A percentile compares a stretch with the other conserved stretches of the same genome.
Conservation (phyloP, 768 basidiomycete species). For the Rhodotorula graminis region DNA sequence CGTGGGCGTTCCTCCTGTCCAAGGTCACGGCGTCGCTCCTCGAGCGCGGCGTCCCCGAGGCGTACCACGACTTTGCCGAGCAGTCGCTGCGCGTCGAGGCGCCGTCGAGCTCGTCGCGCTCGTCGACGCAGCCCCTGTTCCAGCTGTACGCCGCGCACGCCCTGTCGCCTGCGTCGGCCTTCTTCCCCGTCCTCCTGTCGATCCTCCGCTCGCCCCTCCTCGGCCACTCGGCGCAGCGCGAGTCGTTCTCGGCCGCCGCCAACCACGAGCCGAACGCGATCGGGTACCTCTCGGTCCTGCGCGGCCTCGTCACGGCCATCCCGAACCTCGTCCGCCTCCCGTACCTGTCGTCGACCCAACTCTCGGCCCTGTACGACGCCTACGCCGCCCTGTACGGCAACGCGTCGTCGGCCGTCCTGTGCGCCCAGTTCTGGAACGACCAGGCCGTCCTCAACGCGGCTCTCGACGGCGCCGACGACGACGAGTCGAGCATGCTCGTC, state of each 20-base stretch:
- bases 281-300: slow-evolving; percentile 43
- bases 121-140: slow-evolving; percentile 4
- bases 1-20: slow-evolving; percentile 79
- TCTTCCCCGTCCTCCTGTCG: slow-evolving; percentile 24
- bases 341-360: slow-evolving; percentile 51
- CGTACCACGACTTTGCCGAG: slow-evolving; percentile 40
- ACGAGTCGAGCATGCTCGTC: background rate
- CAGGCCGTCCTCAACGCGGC: slow-evolving; percentile 51
- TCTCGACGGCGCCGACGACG: background rate
- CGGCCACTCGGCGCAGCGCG: slow-evolving; percentile 5
- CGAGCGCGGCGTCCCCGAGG: slow-evolving; percentile 39
- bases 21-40: slow-evolving; percentile 49
- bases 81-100: slow-evolving; percentile 27
- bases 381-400: slow-evolving; percentile 69
- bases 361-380: slow-evolving; percentile 64
- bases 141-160: slow-evolving; percentile 30
- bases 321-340: slow-evolving; percentile 37
- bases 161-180: slow-evolving; percentile 25
- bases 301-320: slow-evolving; percentile 35
- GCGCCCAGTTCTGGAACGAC: slow-evolving; percentile 73
- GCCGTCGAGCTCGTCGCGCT: slow-evolving; percentile 12
- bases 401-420: slow-evolving; percentile 61
- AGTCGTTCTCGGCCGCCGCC: slow-evolving; percentile 6
- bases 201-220: slow-evolving; percentile 28
- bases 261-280: slow-evolving; percentile 37